Base-by-base conservation (phyloP, 148 eudicot species). In the Spergularia marina region DNA sequence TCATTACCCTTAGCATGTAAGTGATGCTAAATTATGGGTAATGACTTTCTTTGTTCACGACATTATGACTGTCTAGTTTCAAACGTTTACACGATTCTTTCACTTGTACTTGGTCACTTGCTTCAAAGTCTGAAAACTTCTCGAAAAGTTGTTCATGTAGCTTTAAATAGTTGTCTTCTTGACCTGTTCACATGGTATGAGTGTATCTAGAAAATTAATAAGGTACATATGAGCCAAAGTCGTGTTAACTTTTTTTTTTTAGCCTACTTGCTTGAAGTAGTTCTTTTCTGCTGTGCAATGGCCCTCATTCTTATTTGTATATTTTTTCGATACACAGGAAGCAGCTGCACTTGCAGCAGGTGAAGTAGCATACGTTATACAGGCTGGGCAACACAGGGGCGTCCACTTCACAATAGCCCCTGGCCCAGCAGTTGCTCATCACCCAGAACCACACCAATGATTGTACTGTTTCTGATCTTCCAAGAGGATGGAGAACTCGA, bases 311-410 rank as follows among this genome's bases (percentile, higher is more conserved):
- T 49, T 14, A 49, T 65, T 6, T 12, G 9, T 56, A 8, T 51
- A 51, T 64, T 21, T 67, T 2, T 11, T 59, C 7, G 12, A 47
- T 20, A 6, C 73, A 41, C 78, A 93, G 96, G 96, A 93, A 77
- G 98, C 87, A 41, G 92, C 88, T 68, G 87, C 93, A 41, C 59
- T 87, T 54, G 89, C 91, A 54, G 90, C 91, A 70, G 60, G 87
- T 4, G 89, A 93, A 79, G 91, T 93, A 56, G 93, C 93, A 7
- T 89, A 86, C 70, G 79, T 89, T 88, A 77, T 89, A 71, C 96
- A 90, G 71, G 85, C 91, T 56, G 90, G 89, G 75, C 91, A 85
- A 53, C 88, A 80, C 21, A 64, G 89, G 74, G 93, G 89, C 17
- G 72, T 92, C 83, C 91, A 87, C 64, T 80, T 93, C 74, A 86